Percentiles rank a stretch among this genome's conserved stretches.
phyloP scores from a whole-genome alignment of 805 yeast genomes.

The Candida orba region DNA sequence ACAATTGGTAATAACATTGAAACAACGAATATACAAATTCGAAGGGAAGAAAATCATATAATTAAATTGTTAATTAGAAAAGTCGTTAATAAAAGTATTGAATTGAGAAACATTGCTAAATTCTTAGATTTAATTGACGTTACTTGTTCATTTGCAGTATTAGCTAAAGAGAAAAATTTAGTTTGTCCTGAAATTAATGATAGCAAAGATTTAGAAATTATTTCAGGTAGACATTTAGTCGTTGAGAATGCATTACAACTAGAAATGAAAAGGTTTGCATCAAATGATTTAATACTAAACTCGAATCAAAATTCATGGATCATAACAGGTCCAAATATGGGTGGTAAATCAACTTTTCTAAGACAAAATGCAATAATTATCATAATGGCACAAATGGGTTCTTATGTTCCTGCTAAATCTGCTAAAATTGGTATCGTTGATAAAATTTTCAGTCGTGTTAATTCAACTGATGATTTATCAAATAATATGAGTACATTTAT shows the following conservation, averaged over 20 bases:
- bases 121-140: slow-evolving; percentile 65
- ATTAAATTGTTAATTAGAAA: slow-evolving; percentile 40
- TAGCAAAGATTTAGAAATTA: slow-evolving; percentile 40
- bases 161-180: slow-evolving; percentile 63
- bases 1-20: slow-evolving; percentile 44
- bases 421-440: slow-evolving; percentile 83
- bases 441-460: slow-evolving; percentile 88
- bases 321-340: slow-evolving; percentile 96
- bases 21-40: slow-evolving; percentile 38
- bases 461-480: slow-evolving; percentile 94
- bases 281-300: slow-evolving; percentile 70
- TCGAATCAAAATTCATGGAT: slow-evolving; percentile 54
- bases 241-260: slow-evolving; percentile 64
- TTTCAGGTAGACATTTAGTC: slow-evolving; percentile 74
- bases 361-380: slow-evolving; percentile 86
- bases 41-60: slow-evolving; percentile 46
- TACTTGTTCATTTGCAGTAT: slow-evolving; percentile 58
- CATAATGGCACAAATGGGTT: slow-evolving; percentile 82
- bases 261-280: slow-evolving; percentile 45
- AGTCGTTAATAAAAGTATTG: slow-evolving; percentile 37
- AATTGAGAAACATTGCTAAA: slow-evolving; percentile 43
- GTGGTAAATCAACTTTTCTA: slow-evolving; percentile 91
- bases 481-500: slow-evolving; percentile 94
- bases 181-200: slow-evolving; percentile 58
- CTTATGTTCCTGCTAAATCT: slow-evolving; percentile 72